Percentiles rank a stretch among this genome's conserved stretches.
Conservation (phyloP, 108 stramenopile genomes). For the Nitzschia putrida region DNA sequence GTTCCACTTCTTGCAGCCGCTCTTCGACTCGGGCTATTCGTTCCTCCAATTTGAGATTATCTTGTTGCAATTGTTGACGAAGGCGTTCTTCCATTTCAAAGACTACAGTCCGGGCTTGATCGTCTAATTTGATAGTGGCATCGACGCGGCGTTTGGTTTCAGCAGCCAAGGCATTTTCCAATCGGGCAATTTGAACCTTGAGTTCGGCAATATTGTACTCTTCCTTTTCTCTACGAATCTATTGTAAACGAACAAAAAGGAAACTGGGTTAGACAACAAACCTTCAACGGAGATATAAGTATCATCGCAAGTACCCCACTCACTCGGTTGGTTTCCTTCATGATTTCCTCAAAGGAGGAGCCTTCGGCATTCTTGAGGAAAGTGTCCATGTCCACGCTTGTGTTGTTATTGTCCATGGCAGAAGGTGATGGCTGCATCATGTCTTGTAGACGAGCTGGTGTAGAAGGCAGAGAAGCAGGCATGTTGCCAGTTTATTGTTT, state of each 20-base stretch:
- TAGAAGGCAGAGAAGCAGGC: background rate
- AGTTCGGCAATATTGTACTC: constrained; percentile 79
- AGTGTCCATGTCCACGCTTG: background rate
- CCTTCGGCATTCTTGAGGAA: constrained; percentile 2
- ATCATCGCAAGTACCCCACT: constrained; percentile 4
- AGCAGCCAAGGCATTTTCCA: constrained; percentile 70
- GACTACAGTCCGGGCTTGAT: constrained; percentile 59
- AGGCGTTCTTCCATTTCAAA: constrained; percentile 66
- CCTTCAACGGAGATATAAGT: background rate
- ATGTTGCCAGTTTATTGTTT: no score
- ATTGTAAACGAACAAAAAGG: background rate
- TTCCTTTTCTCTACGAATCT: constrained; percentile 76
- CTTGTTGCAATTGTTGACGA: constrained; percentile 52
- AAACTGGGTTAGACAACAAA: background rate
- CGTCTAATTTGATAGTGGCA: constrained; percentile 63
- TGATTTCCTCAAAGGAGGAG: constrained; percentile 58
- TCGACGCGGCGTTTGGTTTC: constrained; percentile 84
- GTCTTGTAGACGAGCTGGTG: background rate
- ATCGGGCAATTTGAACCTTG: constrained; percentile 61
- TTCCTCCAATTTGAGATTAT: constrained; percentile 46
- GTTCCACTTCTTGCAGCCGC: constrained; percentile 61
- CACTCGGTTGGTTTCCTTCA: constrained; percentile 69
- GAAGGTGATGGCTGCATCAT: background rate
- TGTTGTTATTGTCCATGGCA: constrained; percentile 1
- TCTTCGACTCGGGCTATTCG: constrained; percentile 54